Conservation (phyloP, 148 eudicot genomes). For the Camellia japonica region DNA sequence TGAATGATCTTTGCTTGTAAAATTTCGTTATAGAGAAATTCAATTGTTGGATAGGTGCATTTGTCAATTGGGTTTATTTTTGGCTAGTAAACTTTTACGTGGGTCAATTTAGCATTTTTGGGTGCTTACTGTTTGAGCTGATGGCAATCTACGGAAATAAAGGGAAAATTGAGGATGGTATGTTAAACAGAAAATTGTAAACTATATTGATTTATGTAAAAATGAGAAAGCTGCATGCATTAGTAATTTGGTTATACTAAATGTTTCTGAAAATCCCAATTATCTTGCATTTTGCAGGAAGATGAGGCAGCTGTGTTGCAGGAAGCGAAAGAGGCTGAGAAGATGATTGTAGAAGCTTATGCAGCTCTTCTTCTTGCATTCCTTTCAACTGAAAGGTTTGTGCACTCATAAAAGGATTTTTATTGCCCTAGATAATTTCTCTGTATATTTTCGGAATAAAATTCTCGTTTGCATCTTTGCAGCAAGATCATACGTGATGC, state of each 20-base stretch:
- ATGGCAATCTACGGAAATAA: background rate
- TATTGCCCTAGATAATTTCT: background rate
- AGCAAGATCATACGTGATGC: constrained; percentile 66
- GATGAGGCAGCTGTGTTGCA: constrained; percentile 66
- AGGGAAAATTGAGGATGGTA: background rate
- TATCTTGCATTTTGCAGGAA: constrained; percentile 49
- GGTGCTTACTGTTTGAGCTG: background rate
- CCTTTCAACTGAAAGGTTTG: constrained; percentile 85
- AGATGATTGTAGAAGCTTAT: constrained; percentile 95
- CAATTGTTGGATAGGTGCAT: background rate
- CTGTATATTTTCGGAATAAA: constrained; percentile 17
- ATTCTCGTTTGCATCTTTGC: constrained; percentile 20
- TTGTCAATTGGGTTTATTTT: background rate
- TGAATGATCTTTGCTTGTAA: background rate
- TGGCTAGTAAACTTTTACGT: background rate
- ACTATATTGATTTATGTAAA: background rate
- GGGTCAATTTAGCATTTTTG: background rate
- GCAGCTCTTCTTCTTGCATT: constrained; percentile 92
- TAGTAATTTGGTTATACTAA: background rate
- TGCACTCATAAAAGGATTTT: constrained; percentile 7
- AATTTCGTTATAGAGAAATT: background rate
- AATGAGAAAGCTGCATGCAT: background rate
- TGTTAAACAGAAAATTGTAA: too few species aligned
- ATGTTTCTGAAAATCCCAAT: background rate
- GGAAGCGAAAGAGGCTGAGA: constrained; percentile 98